Evolutionary conservation across 441 rosid genomes (phyloP).

Genomic region (Erodium texanum): DNA sequence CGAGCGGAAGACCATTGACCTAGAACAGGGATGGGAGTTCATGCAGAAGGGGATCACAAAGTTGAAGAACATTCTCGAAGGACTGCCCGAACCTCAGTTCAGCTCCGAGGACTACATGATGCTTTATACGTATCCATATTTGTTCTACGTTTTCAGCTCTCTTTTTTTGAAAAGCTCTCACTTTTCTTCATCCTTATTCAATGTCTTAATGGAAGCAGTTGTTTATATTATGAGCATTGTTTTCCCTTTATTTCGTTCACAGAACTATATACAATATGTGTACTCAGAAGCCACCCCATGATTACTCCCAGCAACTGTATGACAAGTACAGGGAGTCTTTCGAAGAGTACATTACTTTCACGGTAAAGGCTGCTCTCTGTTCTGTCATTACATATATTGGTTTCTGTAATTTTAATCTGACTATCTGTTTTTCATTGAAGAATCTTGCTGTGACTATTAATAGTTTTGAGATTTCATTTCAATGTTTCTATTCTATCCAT

Average conservation of each 20-base stretch:
- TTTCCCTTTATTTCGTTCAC: constrained; percentile 16
- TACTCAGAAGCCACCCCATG: constrained; percentile 78
- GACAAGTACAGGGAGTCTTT: constrained; percentile 69
- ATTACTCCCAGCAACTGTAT: constrained; percentile 87
- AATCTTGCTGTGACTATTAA: too few species aligned
- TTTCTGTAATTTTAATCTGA: background rate
- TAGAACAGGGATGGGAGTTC: constrained; percentile 81
- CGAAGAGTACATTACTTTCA: constrained; percentile 55
- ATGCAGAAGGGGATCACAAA: constrained; percentile 72
- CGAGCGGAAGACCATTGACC: constrained; percentile 47
- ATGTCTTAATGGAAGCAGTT: background rate
- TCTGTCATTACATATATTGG: background rate
- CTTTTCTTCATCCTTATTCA: too few species aligned
- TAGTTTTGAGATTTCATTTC: too few species aligned
- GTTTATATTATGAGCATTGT: background rate
- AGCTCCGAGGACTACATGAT: constrained; percentile 65
- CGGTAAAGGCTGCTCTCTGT: constrained; percentile 33
- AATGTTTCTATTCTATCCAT: too few species aligned
- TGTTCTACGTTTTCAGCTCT: too few species aligned
- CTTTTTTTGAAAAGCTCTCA: too few species aligned
- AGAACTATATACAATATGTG: constrained; percentile 92
- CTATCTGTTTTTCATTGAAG: background rate
- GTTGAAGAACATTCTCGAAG: constrained; percentile 70
- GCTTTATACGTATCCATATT: constrained; percentile 66
- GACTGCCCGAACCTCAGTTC: constrained; percentile 43